Conservation (phyloP, 345 rosid genomes). For the Euphorbia tirucalli region DNA sequence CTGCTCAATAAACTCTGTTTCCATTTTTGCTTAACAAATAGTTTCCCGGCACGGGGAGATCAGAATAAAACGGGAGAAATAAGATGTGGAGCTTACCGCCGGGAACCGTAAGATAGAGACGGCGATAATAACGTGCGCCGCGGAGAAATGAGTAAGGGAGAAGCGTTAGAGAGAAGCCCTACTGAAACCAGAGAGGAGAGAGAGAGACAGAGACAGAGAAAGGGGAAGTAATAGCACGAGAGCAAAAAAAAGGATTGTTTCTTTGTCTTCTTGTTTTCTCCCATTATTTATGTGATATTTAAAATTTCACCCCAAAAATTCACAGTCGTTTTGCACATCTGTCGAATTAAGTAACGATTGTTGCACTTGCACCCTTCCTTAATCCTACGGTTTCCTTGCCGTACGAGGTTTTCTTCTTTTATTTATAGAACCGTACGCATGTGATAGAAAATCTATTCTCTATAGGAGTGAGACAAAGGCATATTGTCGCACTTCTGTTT, state of each 20-base stretch:
- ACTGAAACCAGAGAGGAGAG: conserved; percentile 3
- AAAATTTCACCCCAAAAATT: background rate
- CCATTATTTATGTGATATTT: background rate
- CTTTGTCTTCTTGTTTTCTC: background rate
- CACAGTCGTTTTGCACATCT: background rate
- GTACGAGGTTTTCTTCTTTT: background rate
- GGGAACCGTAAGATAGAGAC: conserved; percentile 15
- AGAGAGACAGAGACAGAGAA: background rate
- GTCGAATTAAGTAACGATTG: background rate
- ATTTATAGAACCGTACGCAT: too few species aligned
- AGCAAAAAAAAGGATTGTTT: background rate
- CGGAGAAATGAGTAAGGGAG: background rate
- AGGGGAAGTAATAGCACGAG: too few species aligned
- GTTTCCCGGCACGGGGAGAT: background rate
- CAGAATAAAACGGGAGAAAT: background rate
- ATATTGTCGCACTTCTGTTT: too few species aligned
- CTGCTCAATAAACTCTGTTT: background rate
- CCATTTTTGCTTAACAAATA: background rate
- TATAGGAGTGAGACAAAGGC: too few species aligned
- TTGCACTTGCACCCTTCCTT: background rate
- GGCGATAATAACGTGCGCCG: conserved; percentile 16
- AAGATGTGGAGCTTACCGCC: conserved; percentile 12
- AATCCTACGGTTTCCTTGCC: background rate
- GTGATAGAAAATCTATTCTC: too few species aligned
- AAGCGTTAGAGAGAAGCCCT: conserved; percentile 15